Base-by-base conservation (phyloP, 257 asterid species). In the Capsicum pubescens region DNA sequence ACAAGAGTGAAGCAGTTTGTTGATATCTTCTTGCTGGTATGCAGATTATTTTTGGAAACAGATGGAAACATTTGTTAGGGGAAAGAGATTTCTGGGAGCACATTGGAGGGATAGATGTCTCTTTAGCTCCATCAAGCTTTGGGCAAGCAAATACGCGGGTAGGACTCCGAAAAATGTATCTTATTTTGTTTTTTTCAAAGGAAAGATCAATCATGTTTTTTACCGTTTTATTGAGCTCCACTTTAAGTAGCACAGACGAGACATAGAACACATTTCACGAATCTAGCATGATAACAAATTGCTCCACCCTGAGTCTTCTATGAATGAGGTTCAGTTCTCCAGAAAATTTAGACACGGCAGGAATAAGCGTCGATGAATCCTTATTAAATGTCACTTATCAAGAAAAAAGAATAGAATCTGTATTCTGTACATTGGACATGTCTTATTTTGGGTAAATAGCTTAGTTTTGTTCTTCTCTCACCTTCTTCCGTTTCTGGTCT, bases 131-230 rank as follows among this genome's bases (percentile, higher is more conserved):
- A 55, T 94, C 98, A 83, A 91, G 98, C 91, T 94, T 95, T 82
- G 98, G 97, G 82, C 99, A 95, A 90, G 97, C 99, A 87, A 95
- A 95, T 91, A 95, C 97, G 55, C 92, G 91, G 96, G 99, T 94
- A 85, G 63, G 86, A 69, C 85, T 85, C 84, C 85, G 57, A 79
- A 66, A 52, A 80, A 82, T 26, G 63, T 46, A 52, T 52, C 61
- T 4, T 76, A 26, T 48, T 74, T 74, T 21, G 12, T 68, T 82
- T 82, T 67, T 82, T 39, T 69, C 55, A 7, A 26, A 32, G 82
- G 48, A 54, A 77, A 26, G 50, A 77, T 35, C 50, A 77, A 4
- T 74, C 61, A 74, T 50, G 21, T 76, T 7, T 76, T 76, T 3
- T 3, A 21, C 21, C 39, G 5, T 76, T 21, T 21, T 56, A 46